A percentile compares a stretch with the other conserved stretches of the same genome.
phyloP scores from a whole-genome alignment of 306 rosid species.

The Begonia peltatifolia region DNA sequence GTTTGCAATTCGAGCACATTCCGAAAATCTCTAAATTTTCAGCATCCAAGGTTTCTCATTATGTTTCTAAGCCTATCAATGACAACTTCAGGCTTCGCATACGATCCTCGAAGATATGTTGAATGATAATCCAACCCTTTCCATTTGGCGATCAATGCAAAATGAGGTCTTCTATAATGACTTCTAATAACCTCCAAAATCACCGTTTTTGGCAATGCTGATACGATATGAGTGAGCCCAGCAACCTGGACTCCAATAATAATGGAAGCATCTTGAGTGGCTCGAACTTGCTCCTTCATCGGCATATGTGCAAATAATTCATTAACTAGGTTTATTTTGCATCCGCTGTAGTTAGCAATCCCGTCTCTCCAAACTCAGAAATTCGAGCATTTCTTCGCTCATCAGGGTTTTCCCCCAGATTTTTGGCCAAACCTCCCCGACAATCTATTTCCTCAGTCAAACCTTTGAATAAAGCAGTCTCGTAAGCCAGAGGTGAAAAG shows the following conservation, averaged over 20 bases:
- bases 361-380: constrained; percentile 81
- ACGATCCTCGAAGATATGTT: constrained; percentile 51
- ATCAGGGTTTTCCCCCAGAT: constrained; percentile 65
- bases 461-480: constrained; percentile 72
- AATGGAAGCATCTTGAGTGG: constrained; percentile 88
- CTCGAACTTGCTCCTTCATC: constrained; percentile 84
- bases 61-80: constrained; percentile 34
- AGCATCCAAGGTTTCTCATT: constrained; percentile 50
- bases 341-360: constrained; percentile 35
- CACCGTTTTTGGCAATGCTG: constrained; percentile 67
- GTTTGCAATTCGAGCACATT: no score
- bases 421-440: constrained; percentile 45
- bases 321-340: constrained; percentile 70
- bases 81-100: constrained; percentile 46
- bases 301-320: constrained; percentile 92
- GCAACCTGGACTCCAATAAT: constrained; percentile 93
- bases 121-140: constrained; percentile 84
- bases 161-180: constrained; percentile 69
- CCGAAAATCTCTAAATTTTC: no score
- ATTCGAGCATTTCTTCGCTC: constrained; percentile 61
- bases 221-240: constrained; percentile 82
- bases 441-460: constrained; percentile 49
- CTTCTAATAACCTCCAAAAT: constrained; percentile 80
- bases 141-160: constrained; percentile 67
- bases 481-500: constrained; percentile 84